Evolutionary conservation across 225 moss, liverwort and hornwort species (phyloP).

Genomic region (Ulota crispa): DNA sequence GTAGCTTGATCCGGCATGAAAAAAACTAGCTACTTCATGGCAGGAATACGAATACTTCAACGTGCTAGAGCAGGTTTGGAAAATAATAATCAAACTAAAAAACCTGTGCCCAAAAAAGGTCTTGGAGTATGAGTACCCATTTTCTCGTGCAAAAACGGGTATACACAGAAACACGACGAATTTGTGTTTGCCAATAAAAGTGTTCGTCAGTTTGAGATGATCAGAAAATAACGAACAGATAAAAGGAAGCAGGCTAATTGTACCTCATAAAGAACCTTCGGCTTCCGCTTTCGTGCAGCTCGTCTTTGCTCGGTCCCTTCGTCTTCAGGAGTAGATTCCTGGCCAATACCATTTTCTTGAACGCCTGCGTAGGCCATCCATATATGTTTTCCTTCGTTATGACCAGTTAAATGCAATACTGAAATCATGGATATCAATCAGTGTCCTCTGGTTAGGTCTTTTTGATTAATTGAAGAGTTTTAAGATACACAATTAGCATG

Average conservation of each 20-base stretch:
- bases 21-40: background rate
- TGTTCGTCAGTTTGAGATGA: background rate
- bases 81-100: background rate
- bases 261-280: slow-evolving; percentile 95
- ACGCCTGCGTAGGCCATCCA: slow-evolving; percentile 25
- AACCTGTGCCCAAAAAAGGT: background rate
- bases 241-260: background rate
- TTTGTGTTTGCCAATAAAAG: background rate
- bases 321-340: slow-evolving; percentile 51
- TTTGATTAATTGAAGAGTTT: background rate
- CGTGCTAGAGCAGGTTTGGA: slow-evolving; percentile 7
- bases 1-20: background rate
- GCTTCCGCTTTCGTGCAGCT: slow-evolving; percentile 84
- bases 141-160: background rate
- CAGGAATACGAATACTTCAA: background rate
- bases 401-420: background rate
- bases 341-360: slow-evolving; percentile 33
- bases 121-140: background rate
- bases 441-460: background rate
- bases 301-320: slow-evolving; percentile 72
- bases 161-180: background rate
- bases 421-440: background rate
- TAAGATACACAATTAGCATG: background rate
- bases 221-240: background rate
- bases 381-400: background rate